Evolutionary conservation across 208 protist genomes (phyloP).

Genomic region (Trypanosoma boissoni): DNA sequence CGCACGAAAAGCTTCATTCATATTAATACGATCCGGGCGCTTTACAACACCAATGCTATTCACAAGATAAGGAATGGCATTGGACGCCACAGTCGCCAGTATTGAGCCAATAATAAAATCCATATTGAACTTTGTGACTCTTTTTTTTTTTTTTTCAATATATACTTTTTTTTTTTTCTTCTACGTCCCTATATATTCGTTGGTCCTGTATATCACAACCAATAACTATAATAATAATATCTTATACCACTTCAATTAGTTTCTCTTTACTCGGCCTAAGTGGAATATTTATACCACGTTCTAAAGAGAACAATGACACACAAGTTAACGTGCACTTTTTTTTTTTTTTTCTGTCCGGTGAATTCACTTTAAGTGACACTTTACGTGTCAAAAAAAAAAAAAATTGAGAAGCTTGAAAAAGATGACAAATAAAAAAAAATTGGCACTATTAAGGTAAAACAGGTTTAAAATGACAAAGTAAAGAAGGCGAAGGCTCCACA

Average conservation of each 20-base stretch:
- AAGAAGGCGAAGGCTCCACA: too few relatives aligned
- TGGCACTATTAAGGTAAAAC: too few relatives aligned
- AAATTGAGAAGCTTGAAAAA: neutral
- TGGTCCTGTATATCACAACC: too few relatives aligned
- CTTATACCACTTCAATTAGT: too few relatives aligned
- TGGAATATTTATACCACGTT: too few relatives aligned
- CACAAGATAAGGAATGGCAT: slow-evolving; percentile 32
- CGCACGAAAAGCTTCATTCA: slow-evolving; percentile 39
- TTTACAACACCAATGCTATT: slow-evolving; percentile 57
- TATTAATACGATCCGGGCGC: slow-evolving; percentile 58
- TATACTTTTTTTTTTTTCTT: neutral
- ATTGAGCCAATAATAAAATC: slow-evolving; percentile 35
- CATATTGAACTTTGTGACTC: slow-evolving; percentile 13
- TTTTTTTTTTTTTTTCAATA: slow-evolving; percentile 3
- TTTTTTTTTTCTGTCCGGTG: neutral
- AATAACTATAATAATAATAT: too few relatives aligned
- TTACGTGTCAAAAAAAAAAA: slow-evolving; percentile 9
- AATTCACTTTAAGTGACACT: too few relatives aligned
- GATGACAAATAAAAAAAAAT: slow-evolving; percentile 1
- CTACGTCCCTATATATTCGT: too few relatives aligned
- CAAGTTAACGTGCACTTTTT: slow-evolving; percentile 7
- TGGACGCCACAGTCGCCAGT: slow-evolving; percentile 17
- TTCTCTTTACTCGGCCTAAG: too few relatives aligned
- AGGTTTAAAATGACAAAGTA: too few relatives aligned
- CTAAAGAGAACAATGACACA: too few relatives aligned